A percentile compares a stretch with the other conserved stretches of the same genome.
phyloP scores from a whole-genome alignment of 73 alveolate genomes.

The Symbiodinium natans region DNA sequence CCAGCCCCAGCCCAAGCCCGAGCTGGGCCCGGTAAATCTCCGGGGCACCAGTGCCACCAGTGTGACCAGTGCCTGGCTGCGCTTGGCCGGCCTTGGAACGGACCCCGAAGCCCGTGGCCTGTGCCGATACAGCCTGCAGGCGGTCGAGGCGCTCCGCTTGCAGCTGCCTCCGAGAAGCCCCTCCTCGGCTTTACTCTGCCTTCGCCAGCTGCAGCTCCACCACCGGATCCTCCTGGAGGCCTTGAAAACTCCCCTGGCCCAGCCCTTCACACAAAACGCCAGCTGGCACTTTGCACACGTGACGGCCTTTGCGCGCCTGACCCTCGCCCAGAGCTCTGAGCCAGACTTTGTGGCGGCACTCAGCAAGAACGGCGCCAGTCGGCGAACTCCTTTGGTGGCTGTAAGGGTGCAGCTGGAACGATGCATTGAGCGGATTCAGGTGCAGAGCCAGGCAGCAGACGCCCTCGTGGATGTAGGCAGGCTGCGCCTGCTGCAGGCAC shows the following conservation, averaged over 20 bases:
- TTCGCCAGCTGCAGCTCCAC: constrained; percentile 42
- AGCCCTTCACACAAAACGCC: neutral
- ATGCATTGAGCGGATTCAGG: neutral
- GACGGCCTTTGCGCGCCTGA: constrained; percentile 40
- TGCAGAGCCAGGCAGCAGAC: neutral
- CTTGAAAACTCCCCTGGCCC: neutral
- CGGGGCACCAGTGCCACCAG: too few relatives aligned
- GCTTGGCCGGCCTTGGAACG: neutral
- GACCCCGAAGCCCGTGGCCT: neutral
- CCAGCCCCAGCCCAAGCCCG: too few relatives aligned
- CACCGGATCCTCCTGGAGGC: neutral
- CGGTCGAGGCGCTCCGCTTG: constrained; percentile 16
- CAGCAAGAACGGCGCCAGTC: neutral
- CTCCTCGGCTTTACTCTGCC: constrained; percentile 27
- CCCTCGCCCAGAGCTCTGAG: constrained; percentile 3
- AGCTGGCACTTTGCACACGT: neutral
- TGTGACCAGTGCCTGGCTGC: neutral
- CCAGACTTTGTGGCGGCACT: constrained; percentile 15
- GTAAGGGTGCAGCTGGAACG: constrained; percentile 27
- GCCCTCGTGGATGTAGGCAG: neutral
- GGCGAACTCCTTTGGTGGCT: neutral
- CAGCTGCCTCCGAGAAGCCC: constrained; percentile 76
- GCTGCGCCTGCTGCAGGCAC: constrained; percentile 33
- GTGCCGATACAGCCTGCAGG: neutral
- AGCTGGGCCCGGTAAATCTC: neutral